Base-by-base conservation (phyloP, 345 rosid species). In the Kernera saxatilis region DNA sequence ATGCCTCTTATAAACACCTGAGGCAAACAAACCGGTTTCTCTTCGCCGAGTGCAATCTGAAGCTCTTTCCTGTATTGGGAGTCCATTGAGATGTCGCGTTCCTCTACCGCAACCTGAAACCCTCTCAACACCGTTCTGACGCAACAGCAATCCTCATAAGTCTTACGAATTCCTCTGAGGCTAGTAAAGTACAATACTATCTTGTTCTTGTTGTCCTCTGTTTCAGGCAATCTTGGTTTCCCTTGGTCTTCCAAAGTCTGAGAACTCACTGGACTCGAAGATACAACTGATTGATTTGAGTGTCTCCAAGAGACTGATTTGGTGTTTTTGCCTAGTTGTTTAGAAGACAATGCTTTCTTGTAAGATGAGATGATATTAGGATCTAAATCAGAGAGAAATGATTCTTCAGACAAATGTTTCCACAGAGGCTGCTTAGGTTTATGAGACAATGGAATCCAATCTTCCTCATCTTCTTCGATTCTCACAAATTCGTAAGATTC, bases 31-130 rank as follows among this genome's bases (percentile, higher is more conserved):
- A 84, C 64, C 3, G 74, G 39, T 63, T 77, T 81, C 30, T 82
- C 84, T 52, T 44, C 78, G 1, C 71, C 84, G 0, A 86, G 59
- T 45, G 68, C 27, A 27, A 1, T 35, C 40, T 82, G 86, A 54
- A 93, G 60, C 70, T 90, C 97, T 40, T 84, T 88, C 36, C 86
- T 85, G 67, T 82, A 90, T 3, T 75, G 71, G 0, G 87, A 87
- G 71, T 93, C 94, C 97, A 93, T 87, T 0, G 97, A 93, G 23
- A 90, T 84, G 75, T 93, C 98, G 1, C 92, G 64, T 48, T 88
- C 97, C 26, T 90, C 97, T 1, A 90, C 79, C 0, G 74, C 66
- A 23, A 87, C 88, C 11, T 88, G 83, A 63, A 83, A 78, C 26
- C 87, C 87, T 65, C 85, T 81, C 48, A 93, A 39, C 22, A 91